phyloP scores from a whole-genome alignment of 2,329 filamentous ascomycete species.

The Nothophaeocryptopus gaeumannii region DNA sequence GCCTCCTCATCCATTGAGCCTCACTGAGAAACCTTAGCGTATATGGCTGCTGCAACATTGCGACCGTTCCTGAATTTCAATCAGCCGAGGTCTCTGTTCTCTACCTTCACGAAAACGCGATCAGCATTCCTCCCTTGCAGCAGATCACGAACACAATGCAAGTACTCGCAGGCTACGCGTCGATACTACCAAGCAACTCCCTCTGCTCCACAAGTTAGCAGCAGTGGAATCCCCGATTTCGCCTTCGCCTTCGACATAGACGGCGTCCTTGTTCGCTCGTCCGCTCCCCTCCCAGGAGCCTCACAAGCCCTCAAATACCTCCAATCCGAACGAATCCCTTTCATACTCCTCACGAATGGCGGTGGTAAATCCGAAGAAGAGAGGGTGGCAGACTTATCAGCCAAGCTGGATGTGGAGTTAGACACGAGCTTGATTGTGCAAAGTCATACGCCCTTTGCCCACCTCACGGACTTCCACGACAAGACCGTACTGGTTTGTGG shows the following conservation, averaged over 20 bases:
- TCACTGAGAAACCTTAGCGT: not conserved
- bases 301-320: slow-evolving; percentile 70
- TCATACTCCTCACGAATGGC: slow-evolving; percentile 93
- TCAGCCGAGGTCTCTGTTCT: not conserved
- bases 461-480: slow-evolving; percentile 61
- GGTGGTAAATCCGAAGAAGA: slow-evolving; percentile 79
- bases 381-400: slow-evolving; percentile 66
- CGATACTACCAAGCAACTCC: slow-evolving; percentile 22
- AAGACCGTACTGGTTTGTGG: slow-evolving; percentile 51
- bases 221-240: slow-evolving; percentile 41
- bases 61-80: not conserved
- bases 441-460: slow-evolving; percentile 84
- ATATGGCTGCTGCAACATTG: slow-evolving; percentile 2
- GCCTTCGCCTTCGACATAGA: slow-evolving; percentile 71
- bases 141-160: not conserved
- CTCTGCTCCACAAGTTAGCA: slow-evolving; percentile 8
- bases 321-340: slow-evolving; percentile 73
- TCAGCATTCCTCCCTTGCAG: not conserved
- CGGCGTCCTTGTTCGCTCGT: slow-evolving; percentile 85
- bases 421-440: slow-evolving; percentile 74
- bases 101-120: too few relatives aligned
- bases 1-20: not conserved
- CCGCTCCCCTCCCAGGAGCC: slow-evolving; percentile 75
- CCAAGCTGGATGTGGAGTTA: slow-evolving; percentile 63
- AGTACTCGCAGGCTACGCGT: slow-evolving; percentile 2